These are phyloP conservation scores for Hypoxylon sp. DNA, from an alignment of 2,329 filamentous ascomycete genomes.

Conservation along the genomic window DNA sequence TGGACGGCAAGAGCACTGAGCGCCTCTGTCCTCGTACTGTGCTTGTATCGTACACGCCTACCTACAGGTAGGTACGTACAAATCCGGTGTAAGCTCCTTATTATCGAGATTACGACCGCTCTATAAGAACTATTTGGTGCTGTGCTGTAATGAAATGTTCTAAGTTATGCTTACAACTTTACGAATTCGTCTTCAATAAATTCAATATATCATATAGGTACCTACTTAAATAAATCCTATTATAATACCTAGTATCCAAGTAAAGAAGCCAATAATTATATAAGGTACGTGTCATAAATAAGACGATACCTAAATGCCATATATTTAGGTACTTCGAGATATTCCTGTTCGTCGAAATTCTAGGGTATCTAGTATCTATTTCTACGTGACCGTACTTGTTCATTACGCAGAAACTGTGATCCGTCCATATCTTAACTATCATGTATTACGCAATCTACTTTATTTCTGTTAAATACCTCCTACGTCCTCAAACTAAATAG, in stretches of 20 bases:
- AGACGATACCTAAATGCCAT: too few relatives aligned
- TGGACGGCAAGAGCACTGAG: neutral
- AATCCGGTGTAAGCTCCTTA: neutral
- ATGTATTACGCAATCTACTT: neutral
- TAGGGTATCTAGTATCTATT: neutral
- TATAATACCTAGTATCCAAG: too few relatives aligned
- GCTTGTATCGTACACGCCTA: neutral
- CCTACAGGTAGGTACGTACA: neutral
- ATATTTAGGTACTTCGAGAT: neutral
- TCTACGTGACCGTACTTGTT: neutral
- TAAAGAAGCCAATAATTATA: too few relatives aligned
- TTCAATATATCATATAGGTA: too few relatives aligned
- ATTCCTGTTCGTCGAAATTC: neutral
- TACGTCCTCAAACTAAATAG: neutral
- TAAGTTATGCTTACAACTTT: too few relatives aligned
- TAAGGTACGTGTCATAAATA: too few relatives aligned
- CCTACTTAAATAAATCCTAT: too few relatives aligned
- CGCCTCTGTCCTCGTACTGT: neutral
- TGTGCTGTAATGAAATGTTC: too few relatives aligned
- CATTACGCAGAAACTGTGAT: neutral
- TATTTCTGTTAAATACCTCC: neutral
- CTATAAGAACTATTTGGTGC: too few relatives aligned
- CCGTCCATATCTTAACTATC: neutral
- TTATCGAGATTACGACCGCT: neutral
- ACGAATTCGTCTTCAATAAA: too few relatives aligned